phyloP scores from a whole-genome alignment of 805 yeast genomes.

The Pichia kluyveri region DNA sequence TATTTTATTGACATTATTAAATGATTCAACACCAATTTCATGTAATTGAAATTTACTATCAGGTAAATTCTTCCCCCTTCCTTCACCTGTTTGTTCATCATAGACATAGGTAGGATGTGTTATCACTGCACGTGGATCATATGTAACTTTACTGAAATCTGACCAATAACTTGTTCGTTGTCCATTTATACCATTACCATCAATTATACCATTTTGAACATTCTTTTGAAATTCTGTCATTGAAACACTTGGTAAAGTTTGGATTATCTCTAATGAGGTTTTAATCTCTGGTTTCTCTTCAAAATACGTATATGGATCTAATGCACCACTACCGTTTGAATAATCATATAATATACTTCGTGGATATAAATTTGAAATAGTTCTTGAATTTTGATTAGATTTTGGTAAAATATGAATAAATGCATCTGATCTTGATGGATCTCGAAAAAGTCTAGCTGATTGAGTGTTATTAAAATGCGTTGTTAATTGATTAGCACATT shows the following conservation, averaged over 20 bases:
- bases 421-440: not conserved
- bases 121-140: constrained; percentile 51
- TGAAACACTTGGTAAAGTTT: constrained; percentile 25
- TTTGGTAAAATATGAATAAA: constrained; percentile 2
- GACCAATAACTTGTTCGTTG: constrained; percentile 63
- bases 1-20: constrained; percentile 26
- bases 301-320: constrained; percentile 45
- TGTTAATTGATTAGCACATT: constrained; percentile 61
- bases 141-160: constrained; percentile 62
- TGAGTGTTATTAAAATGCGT: constrained; percentile 80
- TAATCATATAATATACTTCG: constrained; percentile 77
- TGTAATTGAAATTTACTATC: constrained; percentile 35
- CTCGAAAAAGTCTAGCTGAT: constrained; percentile 48
- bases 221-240: constrained; percentile 57
- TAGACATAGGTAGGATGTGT: constrained; percentile 53
- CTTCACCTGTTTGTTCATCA: constrained; percentile 26
- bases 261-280: constrained; percentile 13
- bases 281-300: constrained; percentile 13
- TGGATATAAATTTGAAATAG: constrained; percentile 61
- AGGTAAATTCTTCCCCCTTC: constrained; percentile 18
- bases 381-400: constrained; percentile 24
- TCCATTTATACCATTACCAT: constrained; percentile 27
- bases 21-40: constrained; percentile 56
- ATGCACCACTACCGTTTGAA: constrained; percentile 65
- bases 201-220: constrained; percentile 40